These are phyloP conservation scores for Spencermartinsiella europaea DNA, from an alignment of 805 yeast species.

Conservation along the genomic window DNA sequence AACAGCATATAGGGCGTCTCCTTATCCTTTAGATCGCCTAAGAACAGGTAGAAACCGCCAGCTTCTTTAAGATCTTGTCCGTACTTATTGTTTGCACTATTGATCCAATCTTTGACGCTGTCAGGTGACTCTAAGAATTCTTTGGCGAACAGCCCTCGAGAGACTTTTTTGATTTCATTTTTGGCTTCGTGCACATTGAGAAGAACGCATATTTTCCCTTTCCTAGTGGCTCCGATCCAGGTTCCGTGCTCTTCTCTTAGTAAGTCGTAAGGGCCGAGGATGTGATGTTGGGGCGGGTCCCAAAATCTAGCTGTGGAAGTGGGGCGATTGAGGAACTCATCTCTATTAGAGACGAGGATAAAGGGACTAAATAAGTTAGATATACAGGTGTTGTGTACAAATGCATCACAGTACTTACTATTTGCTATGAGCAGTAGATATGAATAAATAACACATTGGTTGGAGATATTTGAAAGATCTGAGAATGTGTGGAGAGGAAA, in stretches of 20 bases:
- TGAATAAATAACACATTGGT: conserved; percentile 75
- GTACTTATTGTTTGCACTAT: conserved; percentile 23
- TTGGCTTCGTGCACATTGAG: conserved; percentile 63
- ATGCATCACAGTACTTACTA: conserved; percentile 36
- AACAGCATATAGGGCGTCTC: conserved; percentile 19
- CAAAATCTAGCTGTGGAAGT: conserved; percentile 54
- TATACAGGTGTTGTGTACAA: neutral
- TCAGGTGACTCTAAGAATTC: conserved; percentile 38
- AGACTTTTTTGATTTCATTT: conserved; percentile 38
- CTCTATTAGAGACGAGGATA: conserved; percentile 76
- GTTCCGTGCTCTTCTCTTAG: conserved; percentile 77
- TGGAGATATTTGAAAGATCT: too few species aligned
- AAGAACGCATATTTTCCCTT: conserved; percentile 62
- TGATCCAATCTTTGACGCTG: conserved; percentile 44
- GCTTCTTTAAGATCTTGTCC: conserved; percentile 34
- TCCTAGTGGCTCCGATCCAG: conserved; percentile 73
- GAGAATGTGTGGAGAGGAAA: too few species aligned
- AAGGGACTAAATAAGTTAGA: conserved; percentile 42
- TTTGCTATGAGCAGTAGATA: conserved; percentile 63
- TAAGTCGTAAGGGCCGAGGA: conserved; percentile 69
- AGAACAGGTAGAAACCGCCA: conserved; percentile 62
- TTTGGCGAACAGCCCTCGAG: conserved; percentile 50
- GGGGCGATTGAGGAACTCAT: conserved; percentile 72
- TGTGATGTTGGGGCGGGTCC: conserved; percentile 29
- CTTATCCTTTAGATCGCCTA: conserved; percentile 41